Base-by-base conservation (phyloP, 768 basidiomycete genomes). In the Inosperma sp. region DNA sequence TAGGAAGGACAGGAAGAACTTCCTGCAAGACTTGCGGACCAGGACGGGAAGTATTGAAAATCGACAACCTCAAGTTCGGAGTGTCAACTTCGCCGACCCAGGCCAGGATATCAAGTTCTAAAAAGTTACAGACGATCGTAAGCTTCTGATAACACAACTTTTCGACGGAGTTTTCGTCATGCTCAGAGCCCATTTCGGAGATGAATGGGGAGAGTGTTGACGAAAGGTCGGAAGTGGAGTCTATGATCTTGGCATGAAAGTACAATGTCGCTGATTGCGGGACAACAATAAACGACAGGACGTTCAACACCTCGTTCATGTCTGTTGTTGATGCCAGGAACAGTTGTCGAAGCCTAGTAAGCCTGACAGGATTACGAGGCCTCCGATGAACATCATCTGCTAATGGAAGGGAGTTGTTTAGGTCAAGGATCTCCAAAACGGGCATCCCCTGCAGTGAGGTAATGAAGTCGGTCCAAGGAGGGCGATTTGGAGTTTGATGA, bases 401-500 rank as follows among this genome's bases (percentile, higher is more conserved):
- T 19, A 25, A 42, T 12, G 36, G 39, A 16, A 41, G 36, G n/a
- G 41, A 49, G 33, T 50, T 14, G 4, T 42, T 14, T 7, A 51
- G n/a, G 22, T 48, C 45, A 0, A 59, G 42, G 7, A 48, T 23
- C 17, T 48, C 39, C 19, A 54, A 35, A 17, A 29, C 9, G 1
- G 68, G 69, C 68, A 71, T 70, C 41, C 59, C 56, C 14, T 61
- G 44, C 7, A 78, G 67, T 13, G 62, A 62, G 19, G 60, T 52
- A n/a, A 67, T 45, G 21, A 77, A 57, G 39, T 69, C 65, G 5
- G 51, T 49, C 25, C 64, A 61, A 23, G 33, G 14, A 25, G 33
- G 31, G 17, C 13, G 21, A 16, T 6, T 66, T 59, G 1, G 71
- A 5, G 29, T 21, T 14, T 16, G 2, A 16, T 14, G 5, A 30